Base-by-base conservation (phyloP, 139 green algal species). In the Dunaliella primolecta region DNA sequence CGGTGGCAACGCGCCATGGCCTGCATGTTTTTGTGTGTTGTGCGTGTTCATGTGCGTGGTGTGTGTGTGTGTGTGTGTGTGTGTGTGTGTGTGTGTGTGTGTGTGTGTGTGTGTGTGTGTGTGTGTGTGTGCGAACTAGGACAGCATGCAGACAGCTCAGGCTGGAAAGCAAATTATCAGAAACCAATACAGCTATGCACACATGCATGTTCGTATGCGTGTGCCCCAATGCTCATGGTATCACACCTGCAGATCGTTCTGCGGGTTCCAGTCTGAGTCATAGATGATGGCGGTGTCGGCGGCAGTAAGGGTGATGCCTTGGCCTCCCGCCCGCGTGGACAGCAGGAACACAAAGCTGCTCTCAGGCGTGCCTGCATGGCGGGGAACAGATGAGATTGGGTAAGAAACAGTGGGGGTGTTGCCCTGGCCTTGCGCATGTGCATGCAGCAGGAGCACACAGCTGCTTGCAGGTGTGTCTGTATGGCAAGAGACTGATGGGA, bases 1-100 rank as follows among this genome's bases (percentile, higher is more conserved):
- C 96, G 96, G 89, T 99, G 96, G 87, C 94, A 98, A 36, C 96
- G 93, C 0, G 96, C 96, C 96, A 99, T 98, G 78, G 96, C 96
- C 87, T 98, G 95, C 21, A 24, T 33, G 36, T 74, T 7, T 75
- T 7, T 78, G 81, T 78, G 56, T 84, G 81, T 84, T 36, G 80
- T 84, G 81, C 75, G 81, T 78, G 81, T 56, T 46, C 15, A 55
- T 35, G 81, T 34, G 77, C 46, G 30, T 30, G 31, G 2, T 34
- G 81, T 35, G 81, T 34, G 77, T 81, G 30, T 30, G 31, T 20
- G 77, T 81, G 77, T 46, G 77, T 46, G 77, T 64, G 77, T 81
- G 77, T 81, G 77, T 64, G 33, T 33, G 36, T 83, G 36, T 75
- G 36, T 84, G 81, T 78, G 56, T 84, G 81, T 84, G 81, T 84